These are phyloP conservation scores for Penicillium sp. DNA, from an alignment of 2,329 filamentous ascomycete genomes.

Conservation along the genomic window DNA sequence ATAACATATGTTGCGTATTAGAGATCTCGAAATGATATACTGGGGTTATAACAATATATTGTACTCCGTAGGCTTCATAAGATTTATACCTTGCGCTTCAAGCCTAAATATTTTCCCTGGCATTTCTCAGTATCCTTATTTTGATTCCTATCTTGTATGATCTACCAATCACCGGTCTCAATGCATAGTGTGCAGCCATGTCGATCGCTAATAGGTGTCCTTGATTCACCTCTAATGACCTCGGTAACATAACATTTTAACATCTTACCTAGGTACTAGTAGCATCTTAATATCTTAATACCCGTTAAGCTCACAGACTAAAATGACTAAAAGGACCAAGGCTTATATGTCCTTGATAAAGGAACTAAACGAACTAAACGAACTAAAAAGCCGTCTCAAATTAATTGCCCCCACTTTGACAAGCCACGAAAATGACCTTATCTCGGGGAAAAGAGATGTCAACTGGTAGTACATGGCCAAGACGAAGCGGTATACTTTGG, in stretches of 20 bases:
- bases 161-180: conserved; percentile 16
- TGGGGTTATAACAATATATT: too few species aligned
- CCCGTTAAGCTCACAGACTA: neutral
- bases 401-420: conserved; percentile 5
- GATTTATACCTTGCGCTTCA: neutral
- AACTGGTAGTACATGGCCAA: neutral
- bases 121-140: neutral
- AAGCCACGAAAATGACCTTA: neutral
- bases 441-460: neutral
- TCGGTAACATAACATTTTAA: neutral
- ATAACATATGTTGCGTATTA: too few species aligned
- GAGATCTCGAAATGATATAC: neutral
- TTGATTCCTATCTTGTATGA: neutral
- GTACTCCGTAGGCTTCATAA: too few species aligned
- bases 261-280: neutral
- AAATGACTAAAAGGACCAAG: neutral
- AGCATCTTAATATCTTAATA: too few species aligned
- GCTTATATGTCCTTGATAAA: neutral
- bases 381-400: neutral
- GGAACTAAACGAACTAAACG: neutral
- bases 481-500: neutral
- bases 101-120: neutral
- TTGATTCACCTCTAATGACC: neutral
- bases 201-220: conserved; percentile 14
- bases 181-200: conserved; percentile 11